Evolutionary conservation across 306 rosid species (phyloP).

Genomic region (Cucumis cinereus): DNA sequence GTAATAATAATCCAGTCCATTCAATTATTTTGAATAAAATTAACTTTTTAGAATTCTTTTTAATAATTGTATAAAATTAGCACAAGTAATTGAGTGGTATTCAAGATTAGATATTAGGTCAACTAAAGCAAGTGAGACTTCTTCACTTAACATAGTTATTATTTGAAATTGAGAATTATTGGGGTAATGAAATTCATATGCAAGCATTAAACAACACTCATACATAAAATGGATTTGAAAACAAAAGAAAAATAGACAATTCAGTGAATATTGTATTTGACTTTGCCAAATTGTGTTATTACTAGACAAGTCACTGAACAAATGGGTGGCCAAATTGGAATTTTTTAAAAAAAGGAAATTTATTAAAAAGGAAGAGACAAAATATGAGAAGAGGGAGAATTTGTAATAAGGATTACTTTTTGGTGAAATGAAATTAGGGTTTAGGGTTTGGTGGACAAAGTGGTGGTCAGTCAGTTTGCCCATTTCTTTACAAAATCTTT

Average conservation of each 20-base stretch:
- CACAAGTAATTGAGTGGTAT: neutral
- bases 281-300: neutral
- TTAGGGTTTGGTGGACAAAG: neutral
- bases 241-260: neutral
- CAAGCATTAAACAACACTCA: neutral
- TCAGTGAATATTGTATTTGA: neutral
- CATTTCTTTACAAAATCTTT: conserved; percentile 7
- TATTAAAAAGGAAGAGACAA: too few relatives aligned
- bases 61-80: too few relatives aligned
- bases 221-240: neutral
- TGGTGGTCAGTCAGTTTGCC: conserved; percentile 9
- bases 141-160: too few relatives aligned
- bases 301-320: neutral
- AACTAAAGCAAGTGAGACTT: neutral
- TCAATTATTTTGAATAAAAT: too few relatives aligned
- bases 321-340: neutral
- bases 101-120: neutral
- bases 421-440: neutral
- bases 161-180: neutral
- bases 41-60: too few relatives aligned
- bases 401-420: neutral
- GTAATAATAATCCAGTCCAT: too few relatives aligned
- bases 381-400: neutral
- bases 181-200: neutral
- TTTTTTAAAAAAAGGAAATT: too few relatives aligned